Evolutionary conservation across 306 rosid species (phyloP).

Genomic region (Inga leiocalycina): DNA sequence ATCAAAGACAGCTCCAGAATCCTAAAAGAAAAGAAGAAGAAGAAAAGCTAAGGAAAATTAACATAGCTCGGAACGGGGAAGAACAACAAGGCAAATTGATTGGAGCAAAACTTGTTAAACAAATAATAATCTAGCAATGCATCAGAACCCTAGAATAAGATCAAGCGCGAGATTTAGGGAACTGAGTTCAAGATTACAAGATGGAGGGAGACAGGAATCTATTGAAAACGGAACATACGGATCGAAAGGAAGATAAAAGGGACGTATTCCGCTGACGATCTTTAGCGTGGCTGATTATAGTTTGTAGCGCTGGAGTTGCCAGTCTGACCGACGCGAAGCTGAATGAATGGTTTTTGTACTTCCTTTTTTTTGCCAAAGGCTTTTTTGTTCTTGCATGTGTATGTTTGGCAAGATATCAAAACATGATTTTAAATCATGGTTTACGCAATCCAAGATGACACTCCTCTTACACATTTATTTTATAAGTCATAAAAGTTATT

Average conservation of each 20-base stretch:
- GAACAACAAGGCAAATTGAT: conserved; percentile 7
- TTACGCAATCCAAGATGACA: too few species aligned
- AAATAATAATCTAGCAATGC: background rate
- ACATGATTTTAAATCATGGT: too few species aligned
- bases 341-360: background rate
- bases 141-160: conserved; percentile 35
- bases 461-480: too few species aligned
- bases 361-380: too few species aligned
- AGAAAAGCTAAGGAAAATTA: background rate
- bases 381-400: background rate
- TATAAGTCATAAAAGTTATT: too few species aligned
- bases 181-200: background rate
- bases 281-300: background rate
- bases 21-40: conserved; percentile 20
- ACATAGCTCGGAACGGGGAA: background rate
- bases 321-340: background rate
- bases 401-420: too few species aligned
- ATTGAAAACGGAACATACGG: conserved; percentile 12
- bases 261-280: background rate
- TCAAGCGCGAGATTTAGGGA: background rate
- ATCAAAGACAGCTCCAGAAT: conserved; percentile 34
- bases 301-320: background rate
- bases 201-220: background rate
- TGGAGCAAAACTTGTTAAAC: background rate
- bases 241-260: background rate